These are phyloP conservation scores for Peronosclerospora sorghi DNA, from an alignment of 352 stramenopile genomes.

Conservation along the genomic window DNA sequence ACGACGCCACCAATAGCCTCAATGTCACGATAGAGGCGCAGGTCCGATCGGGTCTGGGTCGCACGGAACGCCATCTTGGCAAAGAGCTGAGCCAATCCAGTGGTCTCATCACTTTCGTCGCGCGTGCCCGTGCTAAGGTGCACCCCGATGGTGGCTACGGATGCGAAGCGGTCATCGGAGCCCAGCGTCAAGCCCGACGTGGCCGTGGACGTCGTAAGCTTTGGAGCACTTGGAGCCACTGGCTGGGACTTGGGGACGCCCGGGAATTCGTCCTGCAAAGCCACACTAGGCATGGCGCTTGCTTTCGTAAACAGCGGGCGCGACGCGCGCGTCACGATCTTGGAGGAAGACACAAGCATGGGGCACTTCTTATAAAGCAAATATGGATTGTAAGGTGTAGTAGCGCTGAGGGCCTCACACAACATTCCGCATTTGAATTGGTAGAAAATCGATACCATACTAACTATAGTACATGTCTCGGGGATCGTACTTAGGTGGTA, in stretches of 20 bases:
- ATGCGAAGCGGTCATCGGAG: slow-evolving; percentile 34
- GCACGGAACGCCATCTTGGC: slow-evolving; percentile 79
- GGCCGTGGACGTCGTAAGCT: slow-evolving; percentile 29
- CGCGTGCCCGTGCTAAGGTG: slow-evolving; percentile 48
- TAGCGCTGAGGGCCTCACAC: slow-evolving; percentile 12
- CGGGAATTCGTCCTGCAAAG: slow-evolving; percentile 57
- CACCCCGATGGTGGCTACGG: slow-evolving; percentile 56
- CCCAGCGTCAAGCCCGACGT: slow-evolving; percentile 48
- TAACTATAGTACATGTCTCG: neutral
- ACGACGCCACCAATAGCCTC: slow-evolving; percentile 67
- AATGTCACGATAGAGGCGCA: slow-evolving; percentile 75
- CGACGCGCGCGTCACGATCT: slow-evolving; percentile 19
- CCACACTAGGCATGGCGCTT: slow-evolving; percentile 42
- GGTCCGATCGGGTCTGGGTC: slow-evolving; percentile 58
- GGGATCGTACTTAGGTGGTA: neutral
- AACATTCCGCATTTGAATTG: neutral
- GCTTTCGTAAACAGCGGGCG: slow-evolving; percentile 62
- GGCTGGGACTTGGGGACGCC: slow-evolving; percentile 29
- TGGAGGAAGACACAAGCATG: slow-evolving; percentile 24
- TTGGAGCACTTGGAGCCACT: slow-evolving; percentile 12
- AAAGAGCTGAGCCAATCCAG: slow-evolving; percentile 70
- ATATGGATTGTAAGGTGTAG: slow-evolving; percentile 11
- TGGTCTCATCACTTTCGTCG: slow-evolving; percentile 56
- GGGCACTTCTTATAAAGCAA: neutral
- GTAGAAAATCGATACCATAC: neutral